A percentile compares a stretch with the other conserved stretches of the same genome.
Conservation (phyloP, 176 grass and related monocot genomes). For the Aegilops bicornis region DNA sequence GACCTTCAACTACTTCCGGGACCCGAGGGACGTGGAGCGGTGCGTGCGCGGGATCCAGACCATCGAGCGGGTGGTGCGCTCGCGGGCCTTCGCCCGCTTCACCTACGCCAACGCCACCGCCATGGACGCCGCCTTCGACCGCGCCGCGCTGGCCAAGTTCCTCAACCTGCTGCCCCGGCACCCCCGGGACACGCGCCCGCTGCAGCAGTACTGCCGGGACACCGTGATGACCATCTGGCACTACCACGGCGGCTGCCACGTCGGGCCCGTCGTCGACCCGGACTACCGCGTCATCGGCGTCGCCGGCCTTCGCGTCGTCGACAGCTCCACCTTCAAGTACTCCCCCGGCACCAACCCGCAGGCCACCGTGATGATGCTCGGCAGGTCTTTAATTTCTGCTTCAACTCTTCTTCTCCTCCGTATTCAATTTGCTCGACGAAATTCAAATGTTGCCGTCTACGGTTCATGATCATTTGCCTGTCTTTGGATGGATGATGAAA, state of each 20-base stretch:
- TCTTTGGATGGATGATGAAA: neutral
- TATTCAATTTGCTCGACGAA: neutral
- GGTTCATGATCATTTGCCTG: neutral
- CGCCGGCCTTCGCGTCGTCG: conserved; percentile 43
- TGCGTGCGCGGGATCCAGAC: conserved; percentile 60
- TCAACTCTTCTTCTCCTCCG: neutral
- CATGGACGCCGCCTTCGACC: conserved; percentile 34
- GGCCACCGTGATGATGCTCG: conserved; percentile 96
- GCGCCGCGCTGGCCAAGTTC: conserved; percentile 20
- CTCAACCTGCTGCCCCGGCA: conserved; percentile 48
- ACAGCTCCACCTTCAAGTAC: conserved; percentile 72
- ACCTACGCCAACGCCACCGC: conserved; percentile 36
- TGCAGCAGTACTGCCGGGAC: conserved; percentile 60
- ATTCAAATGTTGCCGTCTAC: too few species aligned
- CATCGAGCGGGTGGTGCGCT: conserved; percentile 50
- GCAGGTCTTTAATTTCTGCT: conserved; percentile 40
- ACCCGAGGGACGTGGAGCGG: conserved; percentile 51
- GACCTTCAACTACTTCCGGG: conserved; percentile 80
- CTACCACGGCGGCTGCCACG: conserved; percentile 75
- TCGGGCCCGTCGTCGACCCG: conserved; percentile 40
- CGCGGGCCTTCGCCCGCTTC: conserved; percentile 45
- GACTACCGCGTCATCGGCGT: conserved; percentile 46
- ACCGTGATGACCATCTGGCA: conserved; percentile 89
- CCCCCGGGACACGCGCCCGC: conserved; percentile 34
- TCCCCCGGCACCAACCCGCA: conserved; percentile 88